Base-by-base conservation (phyloP, 2,329 filamentous ascomycete genomes). In the Ophiostoma tasmaniense region DNA sequence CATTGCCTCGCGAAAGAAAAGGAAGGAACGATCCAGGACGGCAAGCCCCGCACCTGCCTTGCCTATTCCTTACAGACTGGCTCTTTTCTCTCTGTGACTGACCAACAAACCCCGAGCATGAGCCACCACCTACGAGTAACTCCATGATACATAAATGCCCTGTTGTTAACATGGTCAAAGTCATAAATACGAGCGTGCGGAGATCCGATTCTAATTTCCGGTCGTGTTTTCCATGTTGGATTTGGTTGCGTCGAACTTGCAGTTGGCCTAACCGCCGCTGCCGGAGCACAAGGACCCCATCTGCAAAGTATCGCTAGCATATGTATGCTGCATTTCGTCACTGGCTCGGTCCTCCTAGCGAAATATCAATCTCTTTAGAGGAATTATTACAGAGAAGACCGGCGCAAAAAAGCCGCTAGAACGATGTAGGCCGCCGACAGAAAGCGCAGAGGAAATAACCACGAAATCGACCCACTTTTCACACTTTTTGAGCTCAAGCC, bases 161-260 rank as follows among this genome's bases (percentile, higher is more conserved):
- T 61, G 5, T 5, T 17, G 13, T 25, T 13, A 17, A 55, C 50
- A 55, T 55, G 50, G 22, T 11, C 55, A 17, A 61, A 61, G 14
- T 61, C 25, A 30, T 14, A 33, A 61, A 61, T 61, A 61, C 55
- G 55, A 61, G 55, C 55, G 11, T 33, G 13, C 55, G 55, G 55
- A 61, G 55, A 61, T 61, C 50, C 50, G 50, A 55, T 55, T 55
- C 50, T 55, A 55, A 55, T 55, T 55, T 55, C 50, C 50, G 50
- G 10, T 25, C 10, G 50, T 52, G 13, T 22, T 28, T 25, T 45
- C 17, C 5, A 45, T 45, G 42, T n/a, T n/a, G 42, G 42, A 4
- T 17, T 45, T 45, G 42, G 42, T n/a, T 17, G 42, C 20, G n/a
- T 55, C n/a, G 13, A 13, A 6, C 22, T 22, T 55, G 2, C 22